Percentiles rank a stretch among this genome's conserved stretches.
phyloP scores from a whole-genome alignment of 1,284 basidiomycete species.

The Neotropicomus parvogracilis region DNA sequence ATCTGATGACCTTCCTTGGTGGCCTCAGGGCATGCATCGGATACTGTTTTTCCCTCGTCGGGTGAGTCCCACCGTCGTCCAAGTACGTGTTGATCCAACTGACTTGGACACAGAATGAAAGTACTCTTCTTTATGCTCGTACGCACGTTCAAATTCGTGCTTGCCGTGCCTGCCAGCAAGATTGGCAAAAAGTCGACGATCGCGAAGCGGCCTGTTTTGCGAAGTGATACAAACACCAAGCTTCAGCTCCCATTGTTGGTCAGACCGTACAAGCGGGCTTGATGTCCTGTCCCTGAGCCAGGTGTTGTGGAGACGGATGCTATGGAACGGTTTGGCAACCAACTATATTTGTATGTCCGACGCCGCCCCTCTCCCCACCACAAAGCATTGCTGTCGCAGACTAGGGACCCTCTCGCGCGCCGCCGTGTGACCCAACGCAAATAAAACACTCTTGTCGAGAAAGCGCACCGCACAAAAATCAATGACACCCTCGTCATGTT shows the following conservation, averaged over 20 bases:
- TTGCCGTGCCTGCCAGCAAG: conserved; percentile 43
- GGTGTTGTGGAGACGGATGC: too few relatives aligned
- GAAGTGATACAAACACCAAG: conserved; percentile 9
- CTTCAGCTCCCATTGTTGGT: conserved; percentile 19
- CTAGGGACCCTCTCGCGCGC: conserved; percentile 64
- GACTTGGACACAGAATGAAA: conserved; percentile 41
- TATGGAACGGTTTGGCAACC: too few relatives aligned
- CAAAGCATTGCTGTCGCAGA: conserved; percentile 62
- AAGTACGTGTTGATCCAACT: neutral
- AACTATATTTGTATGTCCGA: too few relatives aligned
- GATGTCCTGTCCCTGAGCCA: neutral
- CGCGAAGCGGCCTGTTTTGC: conserved; percentile 41
- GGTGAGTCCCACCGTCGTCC: neutral
- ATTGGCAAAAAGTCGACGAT: conserved; percentile 37
- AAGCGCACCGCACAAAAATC: conserved; percentile 77
- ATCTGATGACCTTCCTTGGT: conserved; percentile 56
- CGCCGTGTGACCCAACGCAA: conserved; percentile 75
- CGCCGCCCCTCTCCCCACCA: conserved; percentile 23
- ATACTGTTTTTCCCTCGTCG: neutral
- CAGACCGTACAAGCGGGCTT: conserved; percentile 8
- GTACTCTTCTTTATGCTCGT: conserved; percentile 55
- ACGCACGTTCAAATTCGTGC: conserved; percentile 53
- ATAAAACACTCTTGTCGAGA: conserved; percentile 83
- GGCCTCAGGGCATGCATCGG: neutral
- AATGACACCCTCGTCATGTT: conserved; percentile 73